Percentiles rank a stretch among this genome's conserved stretches.
Evolutionary conservation across 139 green algal genomes (phyloP).

Genomic region (Chlamydomonas sphaeroides): DNA sequence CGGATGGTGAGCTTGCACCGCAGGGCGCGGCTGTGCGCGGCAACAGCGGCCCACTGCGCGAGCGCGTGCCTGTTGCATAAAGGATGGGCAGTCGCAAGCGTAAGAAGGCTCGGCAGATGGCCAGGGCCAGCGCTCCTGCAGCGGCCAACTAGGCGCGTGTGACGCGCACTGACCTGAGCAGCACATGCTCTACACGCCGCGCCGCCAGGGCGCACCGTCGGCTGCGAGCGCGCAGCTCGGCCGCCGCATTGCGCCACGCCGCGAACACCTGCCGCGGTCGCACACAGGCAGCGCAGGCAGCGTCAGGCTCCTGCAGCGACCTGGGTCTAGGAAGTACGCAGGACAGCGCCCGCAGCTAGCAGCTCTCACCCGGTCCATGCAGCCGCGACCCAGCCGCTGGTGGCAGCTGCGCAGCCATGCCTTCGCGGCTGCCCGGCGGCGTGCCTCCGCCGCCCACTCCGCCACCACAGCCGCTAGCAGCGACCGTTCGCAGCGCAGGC

Average conservation of each 20-base stretch:
- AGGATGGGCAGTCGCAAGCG: no score
- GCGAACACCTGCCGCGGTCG: constrained; percentile 5
- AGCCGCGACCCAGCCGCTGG: background rate
- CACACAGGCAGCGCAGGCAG: no score
- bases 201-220: background rate
- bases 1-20: no score
- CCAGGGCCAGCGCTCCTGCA: no score
- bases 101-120: no score
- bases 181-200: background rate
- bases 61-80: constrained; percentile 22
- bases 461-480: background rate
- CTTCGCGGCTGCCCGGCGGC: no score
- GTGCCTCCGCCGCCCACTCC: background rate
- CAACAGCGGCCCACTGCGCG: background rate
- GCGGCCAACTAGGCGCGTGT: no score
- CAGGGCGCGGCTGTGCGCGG: background rate
- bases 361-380: background rate
- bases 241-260: background rate
- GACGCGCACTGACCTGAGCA: background rate
- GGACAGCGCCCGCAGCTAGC: no score
- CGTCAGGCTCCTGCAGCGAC: no score
- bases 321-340: no score
- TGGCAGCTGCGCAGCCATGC: no score
- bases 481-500: background rate
- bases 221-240: background rate